Evolutionary conservation across 306 rosid genomes (phyloP), one percentile per base, ranked within the genome.

Genomic region (Pterocarpus santalinus): DNA sequence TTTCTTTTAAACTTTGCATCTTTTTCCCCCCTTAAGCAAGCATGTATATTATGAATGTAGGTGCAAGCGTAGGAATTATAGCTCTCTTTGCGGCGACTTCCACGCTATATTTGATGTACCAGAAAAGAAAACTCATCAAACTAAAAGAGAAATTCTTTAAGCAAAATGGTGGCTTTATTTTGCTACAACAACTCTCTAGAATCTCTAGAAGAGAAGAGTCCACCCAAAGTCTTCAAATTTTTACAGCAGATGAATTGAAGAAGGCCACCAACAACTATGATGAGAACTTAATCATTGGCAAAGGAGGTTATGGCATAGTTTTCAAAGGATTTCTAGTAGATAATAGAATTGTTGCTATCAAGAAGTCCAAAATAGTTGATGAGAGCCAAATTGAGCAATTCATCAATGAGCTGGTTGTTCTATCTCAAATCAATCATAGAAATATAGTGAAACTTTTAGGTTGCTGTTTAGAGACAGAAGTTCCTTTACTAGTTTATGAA

Each of bases 391-490:
- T 55, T 1, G 49, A 72, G 35, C 85, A 88, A 44, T 88, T 88
- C 79, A 84, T 88, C 0, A 88, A 88, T 17, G 89, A 88, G 67
- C 80, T 86, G 4, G 58, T 79, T 2, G 81, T 88, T 15, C 73
- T 86, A 0, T 86, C 89, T 7, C 91, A 86, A 84, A 81, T 88
- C 66, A 86, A 81, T 11, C 89, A 76, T 32, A 49, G 75, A 4
- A 49, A 70, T 33, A 44, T 70, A 4, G 75, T 70, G 7, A 70
- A 70, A 49, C 75, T 70, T 28, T 49, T 70, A 3, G 75, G 75
- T 2, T 70, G 75, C 32, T 70, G 75, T 70, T 70, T 70, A 22
- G 75, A 70, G 10, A 70, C 75, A 70, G 75, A 70, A 30, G 75
- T 70, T 70, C 75, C 75, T 47, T 70, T 36, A 2, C 3, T 70